Conservation (phyloP, 192 early-diverging fungal species). For the Coemansia sp. region DNA sequence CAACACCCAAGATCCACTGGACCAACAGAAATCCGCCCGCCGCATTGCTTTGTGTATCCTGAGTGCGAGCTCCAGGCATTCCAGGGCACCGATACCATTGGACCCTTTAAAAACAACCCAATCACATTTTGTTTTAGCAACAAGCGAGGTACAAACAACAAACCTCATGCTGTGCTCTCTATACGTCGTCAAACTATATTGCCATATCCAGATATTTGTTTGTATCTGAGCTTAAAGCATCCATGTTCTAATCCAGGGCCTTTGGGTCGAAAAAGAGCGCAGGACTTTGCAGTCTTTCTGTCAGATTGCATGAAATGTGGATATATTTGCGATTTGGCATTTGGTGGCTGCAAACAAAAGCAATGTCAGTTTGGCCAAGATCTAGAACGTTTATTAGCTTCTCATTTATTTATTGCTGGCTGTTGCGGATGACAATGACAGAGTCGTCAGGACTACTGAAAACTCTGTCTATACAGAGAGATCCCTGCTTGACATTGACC, state of each 20-base stretch:
- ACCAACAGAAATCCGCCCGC: neutral
- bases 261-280: too few species aligned
- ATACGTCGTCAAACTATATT: conserved; percentile 3
- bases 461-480: conserved; percentile 52
- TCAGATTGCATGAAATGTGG: too few species aligned
- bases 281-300: too few species aligned
- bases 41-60: neutral
- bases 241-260: too few species aligned
- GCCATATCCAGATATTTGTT: neutral
- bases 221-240: too few species aligned
- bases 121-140: neutral
- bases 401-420: neutral
- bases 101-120: neutral
- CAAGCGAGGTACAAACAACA: conserved; percentile 3
- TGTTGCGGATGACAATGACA: conserved; percentile 18
- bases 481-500: conserved; percentile 60
- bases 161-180: neutral
- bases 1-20: neutral
- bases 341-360: too few species aligned
- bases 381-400: neutral
- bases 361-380: too few species aligned
- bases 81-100: neutral
- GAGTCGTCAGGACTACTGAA: conserved; percentile 61
- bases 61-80: neutral
- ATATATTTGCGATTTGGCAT: too few species aligned